Percentiles rank a stretch among this genome's conserved stretches.
These are phyloP conservation scores for Globisporangium paroecandrum DNA, from an alignment of 352 stramenopile genomes.

Conservation along the genomic window DNA sequence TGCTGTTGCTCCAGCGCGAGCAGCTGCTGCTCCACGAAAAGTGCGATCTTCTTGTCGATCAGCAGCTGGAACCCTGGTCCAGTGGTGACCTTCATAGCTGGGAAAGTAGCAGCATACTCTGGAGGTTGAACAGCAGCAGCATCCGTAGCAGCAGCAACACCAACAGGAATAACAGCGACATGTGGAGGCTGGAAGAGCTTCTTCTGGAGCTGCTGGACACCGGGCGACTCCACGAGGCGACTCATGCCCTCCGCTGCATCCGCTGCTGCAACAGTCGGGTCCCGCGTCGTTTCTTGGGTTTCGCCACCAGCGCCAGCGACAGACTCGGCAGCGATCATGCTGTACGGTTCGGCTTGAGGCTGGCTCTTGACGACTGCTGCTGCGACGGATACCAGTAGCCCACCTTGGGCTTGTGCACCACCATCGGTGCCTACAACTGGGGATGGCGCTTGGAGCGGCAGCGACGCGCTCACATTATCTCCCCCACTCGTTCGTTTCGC, in stretches of 20 bases:
- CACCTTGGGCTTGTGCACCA: no score
- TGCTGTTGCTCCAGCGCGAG: background rate
- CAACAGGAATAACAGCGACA: background rate
- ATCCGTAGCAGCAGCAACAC: background rate
- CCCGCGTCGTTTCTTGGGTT: background rate
- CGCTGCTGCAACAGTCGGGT: background rate
- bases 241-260: conserved; percentile 12
- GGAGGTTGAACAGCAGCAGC: background rate
- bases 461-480: background rate
- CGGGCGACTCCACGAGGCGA: conserved; percentile 8
- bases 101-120: background rate
- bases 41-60: conserved; percentile 4
- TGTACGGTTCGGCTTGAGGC: background rate
- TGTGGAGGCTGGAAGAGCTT: background rate
- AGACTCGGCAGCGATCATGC: background rate
- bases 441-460: background rate
- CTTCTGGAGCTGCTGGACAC: background rate
- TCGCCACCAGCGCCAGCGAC: background rate
- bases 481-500: background rate
- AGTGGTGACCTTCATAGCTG: background rate
- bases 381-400: background rate
- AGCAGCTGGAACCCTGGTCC: background rate
- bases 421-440: background rate
- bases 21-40: conserved; percentile 3
- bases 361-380: background rate